Evolutionary conservation across 192 early-diverging fungal genomes (phyloP).

Genomic region (Backusella luteola): DNA sequence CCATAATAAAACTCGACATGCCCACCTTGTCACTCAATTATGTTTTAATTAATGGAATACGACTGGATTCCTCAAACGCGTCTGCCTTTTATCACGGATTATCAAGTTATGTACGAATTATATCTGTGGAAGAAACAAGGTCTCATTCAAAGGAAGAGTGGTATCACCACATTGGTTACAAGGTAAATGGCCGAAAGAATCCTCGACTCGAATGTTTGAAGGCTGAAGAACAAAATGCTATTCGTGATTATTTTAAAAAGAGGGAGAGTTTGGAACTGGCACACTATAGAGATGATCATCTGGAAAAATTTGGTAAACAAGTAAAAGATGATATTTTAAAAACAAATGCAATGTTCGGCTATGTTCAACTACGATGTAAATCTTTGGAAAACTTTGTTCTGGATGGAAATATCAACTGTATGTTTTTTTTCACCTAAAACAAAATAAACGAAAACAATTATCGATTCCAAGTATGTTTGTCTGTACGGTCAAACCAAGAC

Average conservation of each 20-base stretch:
- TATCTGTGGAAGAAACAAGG: not conserved
- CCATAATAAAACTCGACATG: not conserved
- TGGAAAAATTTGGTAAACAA: not conserved
- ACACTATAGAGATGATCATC: not conserved
- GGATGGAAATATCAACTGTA: not conserved
- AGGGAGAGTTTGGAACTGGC: not conserved
- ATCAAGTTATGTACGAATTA: conserved; percentile 4
- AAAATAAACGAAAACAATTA: not conserved
- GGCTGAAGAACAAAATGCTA: not conserved
- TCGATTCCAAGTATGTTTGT: not conserved
- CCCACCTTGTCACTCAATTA: not conserved
- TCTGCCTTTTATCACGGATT: not conserved
- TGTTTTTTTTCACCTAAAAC: not conserved
- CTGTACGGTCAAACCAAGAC: not conserved
- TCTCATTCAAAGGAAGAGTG: not conserved
- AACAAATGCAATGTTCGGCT: not conserved
- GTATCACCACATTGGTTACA: not conserved
- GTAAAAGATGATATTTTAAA: not conserved
- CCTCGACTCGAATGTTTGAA: not conserved
- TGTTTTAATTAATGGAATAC: not conserved
- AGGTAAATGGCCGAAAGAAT: not conserved
- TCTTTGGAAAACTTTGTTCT: not conserved
- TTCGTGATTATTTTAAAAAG: not conserved
- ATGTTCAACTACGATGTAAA: not conserved
- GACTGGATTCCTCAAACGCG: not conserved